Base-by-base conservation (phyloP, 805 yeast genomes). In the Ogataea trehaloabstinens region DNA sequence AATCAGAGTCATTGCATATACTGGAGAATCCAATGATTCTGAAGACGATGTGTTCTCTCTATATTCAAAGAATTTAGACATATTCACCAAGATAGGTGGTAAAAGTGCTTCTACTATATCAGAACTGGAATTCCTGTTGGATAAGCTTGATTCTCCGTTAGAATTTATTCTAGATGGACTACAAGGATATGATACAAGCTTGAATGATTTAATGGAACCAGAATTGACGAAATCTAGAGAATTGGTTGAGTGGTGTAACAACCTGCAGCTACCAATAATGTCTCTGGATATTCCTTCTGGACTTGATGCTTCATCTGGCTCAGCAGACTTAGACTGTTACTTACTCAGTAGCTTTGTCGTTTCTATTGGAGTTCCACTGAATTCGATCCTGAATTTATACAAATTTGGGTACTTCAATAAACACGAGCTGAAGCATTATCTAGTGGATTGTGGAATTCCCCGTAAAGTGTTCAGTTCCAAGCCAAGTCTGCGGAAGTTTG, bases 231-330 rank as follows among this genome's bases (percentile, higher is more conserved):
- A 52, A 17, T 68, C 75, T 7, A 55, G 58, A 20, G 62, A 67
- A 24, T 59, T 86, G 15, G 74, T 86, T 19, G 59, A 63, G 4
- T 89, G 96, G 95, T 74, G 82, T 41, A 85, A 85, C 49, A 58
- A 57, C 22, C 66, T 69, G 6, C 55, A 58, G 11, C 60, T 71
- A 5, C 70, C 73, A 27, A 64, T 74, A 7, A 52, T 85, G 64
- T 84, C 95, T 0, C 56, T 89, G 19, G 95, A 88, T 54, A 74
- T 85, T 19, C 90, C 95, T 4, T 75, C 89, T 1, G 96, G 96
- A 4, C 66, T 83, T 28, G 95, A 86, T 53, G 82, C 89, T 6
- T 86, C 93, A 4, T 77, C 95, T 0, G 97, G 96, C 6, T 63
- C 67, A 13, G 46, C 54, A 4, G 64, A 60, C 22, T 46, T 45